Conservation (phyloP, 495 filamentous ascomycete genomes). For the Tuber magnatum region DNA sequence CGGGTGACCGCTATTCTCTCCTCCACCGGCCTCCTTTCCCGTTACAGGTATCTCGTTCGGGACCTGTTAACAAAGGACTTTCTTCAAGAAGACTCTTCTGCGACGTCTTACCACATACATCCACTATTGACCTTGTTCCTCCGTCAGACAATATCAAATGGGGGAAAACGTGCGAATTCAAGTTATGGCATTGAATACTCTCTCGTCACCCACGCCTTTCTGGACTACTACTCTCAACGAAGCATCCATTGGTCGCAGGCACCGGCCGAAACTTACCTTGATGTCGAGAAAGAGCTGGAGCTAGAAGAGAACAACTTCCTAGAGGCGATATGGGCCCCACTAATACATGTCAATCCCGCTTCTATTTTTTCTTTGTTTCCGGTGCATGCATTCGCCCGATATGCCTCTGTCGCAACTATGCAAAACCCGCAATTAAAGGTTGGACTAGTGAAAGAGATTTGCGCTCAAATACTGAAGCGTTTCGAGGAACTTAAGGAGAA, state of each 20-base stretch:
- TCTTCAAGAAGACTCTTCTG: slow-evolving; percentile 12
- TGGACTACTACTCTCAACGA: slow-evolving; percentile 23
- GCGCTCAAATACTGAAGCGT: slow-evolving; percentile 7
- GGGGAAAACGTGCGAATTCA: neutral
- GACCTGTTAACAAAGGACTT: slow-evolving; percentile 23
- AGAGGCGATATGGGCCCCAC: slow-evolving; percentile 20
- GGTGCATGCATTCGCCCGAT: slow-evolving; percentile 15
- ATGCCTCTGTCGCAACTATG: slow-evolving; percentile 18
- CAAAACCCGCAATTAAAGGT: slow-evolving; percentile 2
- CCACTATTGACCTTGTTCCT: slow-evolving; percentile 23
- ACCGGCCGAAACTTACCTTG: slow-evolving; percentile 14
- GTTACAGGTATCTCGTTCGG: slow-evolving; percentile 18
- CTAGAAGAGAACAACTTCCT: slow-evolving; percentile 34
- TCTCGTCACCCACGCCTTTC: slow-evolving; percentile 15
- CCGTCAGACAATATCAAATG: slow-evolving; percentile 10
- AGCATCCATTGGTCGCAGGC: slow-evolving; percentile 12
- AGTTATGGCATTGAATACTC: slow-evolving; percentile 6
- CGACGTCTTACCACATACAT: slow-evolving; percentile 22
- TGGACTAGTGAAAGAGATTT: neutral
- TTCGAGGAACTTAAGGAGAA: slow-evolving; percentile 14
- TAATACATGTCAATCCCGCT: slow-evolving; percentile 7
- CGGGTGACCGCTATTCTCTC: slow-evolving; percentile 11
- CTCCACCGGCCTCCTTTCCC: slow-evolving; percentile 14
- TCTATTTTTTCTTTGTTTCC: slow-evolving; percentile 23
- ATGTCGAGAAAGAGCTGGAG: slow-evolving; percentile 17